Evolutionary conservation across 106 monocot species (phyloP), one percentile per base, ranked within the genome.

Genomic region (Dendrobium huoshanense): DNA sequence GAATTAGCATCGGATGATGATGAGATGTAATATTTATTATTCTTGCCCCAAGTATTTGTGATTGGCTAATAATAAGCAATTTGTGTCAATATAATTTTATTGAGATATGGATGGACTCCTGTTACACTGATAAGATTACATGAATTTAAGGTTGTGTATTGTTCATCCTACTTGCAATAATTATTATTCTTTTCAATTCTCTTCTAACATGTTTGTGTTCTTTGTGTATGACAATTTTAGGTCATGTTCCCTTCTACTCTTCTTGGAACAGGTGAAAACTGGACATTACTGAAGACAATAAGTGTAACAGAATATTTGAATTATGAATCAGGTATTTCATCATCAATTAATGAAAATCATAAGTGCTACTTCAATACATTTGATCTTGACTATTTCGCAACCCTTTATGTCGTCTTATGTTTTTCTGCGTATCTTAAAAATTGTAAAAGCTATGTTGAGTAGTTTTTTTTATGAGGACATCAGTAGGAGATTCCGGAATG

Each of bases 181-280:
- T 40, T 79, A 2, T 67, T 67, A 44, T 43, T 17, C 45, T 44
- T 43, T 79, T 16, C n/a, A 9, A 17, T 74, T 49, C 13, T 43
- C 49, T 24, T 41, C 76, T 76, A 48, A 15, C 11, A 0, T 25
- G 19, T 4, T 51, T 49, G 27, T 49, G 49, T 27, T 76, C n/a
- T 76, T 81, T 75, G 10, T 59, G 72, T 49, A 77, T 49, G 72
- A 73, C 55, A 31, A 67, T 79, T 72, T 10, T 75, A 98, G 97
- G 94, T 98, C 77, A 98, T 98, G 94, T 98, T 98, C 88, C 97
- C 97, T 81, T 92, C 94, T 22, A 94, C 94, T 40, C 91, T 98
- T 81, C 89, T 98, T 87, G 97, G 97, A 70, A 98, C 97, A 77
- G 89, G 91, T 75, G 91, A 98, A 85, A 85, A 86, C 54, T 98